A percentile compares a stretch with the other conserved stretches of the same genome.
These are phyloP conservation scores for Thelephora ganbajun DNA, from an alignment of 768 basidiomycete genomes.

Conservation along the genomic window DNA sequence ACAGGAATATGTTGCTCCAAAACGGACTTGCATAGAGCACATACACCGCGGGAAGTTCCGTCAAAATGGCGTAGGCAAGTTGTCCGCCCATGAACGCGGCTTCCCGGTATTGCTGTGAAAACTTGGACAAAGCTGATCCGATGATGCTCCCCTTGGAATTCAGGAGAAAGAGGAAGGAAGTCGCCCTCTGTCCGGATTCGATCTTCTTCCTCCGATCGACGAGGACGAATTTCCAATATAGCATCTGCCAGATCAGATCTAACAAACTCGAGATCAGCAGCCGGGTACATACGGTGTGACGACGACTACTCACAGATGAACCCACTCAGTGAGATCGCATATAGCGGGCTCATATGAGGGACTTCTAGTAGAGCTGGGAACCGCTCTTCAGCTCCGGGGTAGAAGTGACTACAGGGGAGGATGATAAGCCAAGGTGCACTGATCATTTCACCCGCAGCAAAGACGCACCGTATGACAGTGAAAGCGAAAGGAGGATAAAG, in stretches of 20 bases:
- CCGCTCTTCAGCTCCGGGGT: conserved; percentile 60
- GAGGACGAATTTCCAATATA: conserved; percentile 95
- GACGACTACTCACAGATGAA: conserved; percentile 46
- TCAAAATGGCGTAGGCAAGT: conserved; percentile 69
- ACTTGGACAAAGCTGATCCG: conserved; percentile 49
- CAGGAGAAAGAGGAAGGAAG: conserved; percentile 78
- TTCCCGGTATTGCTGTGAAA: conserved; percentile 51
- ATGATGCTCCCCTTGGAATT: conserved; percentile 82
- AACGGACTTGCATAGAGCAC: conserved; percentile 67
- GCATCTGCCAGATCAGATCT: conserved; percentile 87
- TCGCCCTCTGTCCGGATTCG: conserved; percentile 80
- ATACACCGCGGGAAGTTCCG: conserved; percentile 76
- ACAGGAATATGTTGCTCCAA: conserved; percentile 67
- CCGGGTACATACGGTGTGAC: conserved; percentile 18
- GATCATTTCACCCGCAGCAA: neutral
- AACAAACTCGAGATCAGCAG: conserved; percentile 2
- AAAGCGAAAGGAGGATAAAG: conserved; percentile 87
- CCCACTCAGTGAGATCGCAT: conserved; percentile 66
- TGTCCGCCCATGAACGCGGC: conserved; percentile 76
- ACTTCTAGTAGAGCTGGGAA: conserved; percentile 77
- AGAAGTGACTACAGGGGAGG: conserved; percentile 55
- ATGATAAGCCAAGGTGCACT: neutral
- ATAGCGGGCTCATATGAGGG: conserved; percentile 53
- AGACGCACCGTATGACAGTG: conserved; percentile 69
- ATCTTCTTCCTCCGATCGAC: conserved; percentile 84